Evolutionary conservation across 441 rosid genomes (phyloP).

Genomic region (Adansonia madagascariensis): DNA sequence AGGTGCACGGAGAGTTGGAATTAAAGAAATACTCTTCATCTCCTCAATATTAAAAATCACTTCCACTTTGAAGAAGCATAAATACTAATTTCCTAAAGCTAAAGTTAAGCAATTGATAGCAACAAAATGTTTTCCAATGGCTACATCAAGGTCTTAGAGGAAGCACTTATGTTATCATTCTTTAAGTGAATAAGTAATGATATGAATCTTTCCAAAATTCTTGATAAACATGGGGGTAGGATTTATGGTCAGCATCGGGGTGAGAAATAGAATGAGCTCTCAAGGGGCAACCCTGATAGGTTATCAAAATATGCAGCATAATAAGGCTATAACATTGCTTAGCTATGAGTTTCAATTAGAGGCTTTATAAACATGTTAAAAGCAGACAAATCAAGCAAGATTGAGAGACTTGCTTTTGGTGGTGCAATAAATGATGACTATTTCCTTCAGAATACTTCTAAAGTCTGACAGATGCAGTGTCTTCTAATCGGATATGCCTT

Average conservation of each 20-base stretch:
- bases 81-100: neutral
- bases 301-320: neutral
- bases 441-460: neutral
- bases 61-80: neutral
- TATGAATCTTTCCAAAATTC: neutral
- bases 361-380: neutral
- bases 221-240: neutral
- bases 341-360: neutral
- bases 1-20: neutral
- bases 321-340: neutral
- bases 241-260: neutral
- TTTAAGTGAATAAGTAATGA: neutral
- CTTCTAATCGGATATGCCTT: neutral
- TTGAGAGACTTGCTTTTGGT: neutral
- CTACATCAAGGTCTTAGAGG: neutral
- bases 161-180: neutral
- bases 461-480: neutral
- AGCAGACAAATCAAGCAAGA: neutral
- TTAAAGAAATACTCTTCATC: neutral
- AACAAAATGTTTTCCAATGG: neutral
- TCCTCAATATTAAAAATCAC: neutral
- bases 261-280: neutral
- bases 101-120: neutral
- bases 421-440: neutral
- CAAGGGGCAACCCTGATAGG: neutral